Base-by-base conservation (phyloP, 2,329 filamentous ascomycete species). In the Ambrosiella xylebori region DNA sequence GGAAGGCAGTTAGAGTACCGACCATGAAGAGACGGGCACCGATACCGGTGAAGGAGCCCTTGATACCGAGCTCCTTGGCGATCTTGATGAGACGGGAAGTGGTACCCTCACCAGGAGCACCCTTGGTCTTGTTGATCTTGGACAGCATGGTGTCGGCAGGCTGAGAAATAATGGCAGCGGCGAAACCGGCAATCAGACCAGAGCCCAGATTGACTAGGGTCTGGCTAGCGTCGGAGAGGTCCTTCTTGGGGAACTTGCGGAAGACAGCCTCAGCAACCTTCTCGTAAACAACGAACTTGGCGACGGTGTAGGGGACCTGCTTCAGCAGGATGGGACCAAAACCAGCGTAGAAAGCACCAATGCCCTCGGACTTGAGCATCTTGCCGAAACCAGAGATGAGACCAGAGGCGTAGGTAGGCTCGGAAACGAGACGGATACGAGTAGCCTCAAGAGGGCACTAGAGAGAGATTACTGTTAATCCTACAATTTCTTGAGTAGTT, bases 91-190 rank as follows among this genome's bases (percentile, higher is more conserved):
- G 75, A 72, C 88, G 84, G 71, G 76, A 79, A 69, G 80, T 80
- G 67, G 86, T 93, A 68, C 88, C 82, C 77, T 94, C 86, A 77
- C 88, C 88, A 64, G 88, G 87, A 61, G 82, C 76, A 74, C 86
- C 88, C 78, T 88, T 83, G 74, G 85, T 88, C 85, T 93, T 93
- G 85, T 94, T 94, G 79, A 94, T 93, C 82, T 91, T 93, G 75
- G 81, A 86, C 64, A 94, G 83, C 88, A 94, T 94, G 69, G 88
- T 94, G 72, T 94, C 88, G 71, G 88, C 88, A 66, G 88, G 88
- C 77, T 94, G 88, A 63, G 88, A 94, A 70, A 94, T 80, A 66
- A 91, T 71, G 69, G 88, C 88, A 66, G 88, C 88, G 67, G 87
- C 88, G 75, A 94, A 88, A 59, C 59, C 72, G 63, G 72, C 72